Base-by-base conservation (phyloP, 2,329 filamentous ascomycete genomes). In the Teratosphaeria epicoccoides region DNA sequence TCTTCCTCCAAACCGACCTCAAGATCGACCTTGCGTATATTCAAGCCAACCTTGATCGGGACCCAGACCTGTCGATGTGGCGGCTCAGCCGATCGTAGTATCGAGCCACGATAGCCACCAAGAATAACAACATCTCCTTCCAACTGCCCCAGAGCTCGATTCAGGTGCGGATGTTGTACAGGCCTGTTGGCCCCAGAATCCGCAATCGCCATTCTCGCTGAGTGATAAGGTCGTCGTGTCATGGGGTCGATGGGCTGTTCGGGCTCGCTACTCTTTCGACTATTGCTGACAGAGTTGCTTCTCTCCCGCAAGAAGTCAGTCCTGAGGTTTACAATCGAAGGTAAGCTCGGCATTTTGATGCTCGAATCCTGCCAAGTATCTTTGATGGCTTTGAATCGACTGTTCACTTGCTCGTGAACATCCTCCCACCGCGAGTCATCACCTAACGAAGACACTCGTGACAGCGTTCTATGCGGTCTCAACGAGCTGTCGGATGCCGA, bases 21-120 rank as follows among this genome's bases (percentile, higher is more conserved):
- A 3, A 97, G 75, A 65, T 97, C 88, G 2, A 91, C 90, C 65
- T 93, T 95, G 51, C 90, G 84, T 55, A 96, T 80, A 60, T 95
- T 95, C 48, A 97, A 72, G 1, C 91, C 90, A 24, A 95, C 84
- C 68, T 96, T 96, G 63, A 96, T 84, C 0, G 90, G 90, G 1
- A 94, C 87, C 91, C 91, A 97, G 0, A 95, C 72, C 65, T 95
- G 88, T n/a, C 88, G 82, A 63, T 91, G 82, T 3, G 87, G 85
- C 7, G 86, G 79, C 55, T 88, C 83, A 10, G 88, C 85, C 10
- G 88, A 94, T 25, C 90, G 82, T 25, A 97, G 70, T n/a, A 96
- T 78, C 0, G 90, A 95, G 3, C 91, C 91, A 57, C 91, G 79
- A 64, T 96, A 95, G 12, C 91, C 91, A 20, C 91, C 91, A 64